Conservation (phyloP, 2,329 filamentous ascomycete genomes). For the Sporothrix sp. region DNA sequence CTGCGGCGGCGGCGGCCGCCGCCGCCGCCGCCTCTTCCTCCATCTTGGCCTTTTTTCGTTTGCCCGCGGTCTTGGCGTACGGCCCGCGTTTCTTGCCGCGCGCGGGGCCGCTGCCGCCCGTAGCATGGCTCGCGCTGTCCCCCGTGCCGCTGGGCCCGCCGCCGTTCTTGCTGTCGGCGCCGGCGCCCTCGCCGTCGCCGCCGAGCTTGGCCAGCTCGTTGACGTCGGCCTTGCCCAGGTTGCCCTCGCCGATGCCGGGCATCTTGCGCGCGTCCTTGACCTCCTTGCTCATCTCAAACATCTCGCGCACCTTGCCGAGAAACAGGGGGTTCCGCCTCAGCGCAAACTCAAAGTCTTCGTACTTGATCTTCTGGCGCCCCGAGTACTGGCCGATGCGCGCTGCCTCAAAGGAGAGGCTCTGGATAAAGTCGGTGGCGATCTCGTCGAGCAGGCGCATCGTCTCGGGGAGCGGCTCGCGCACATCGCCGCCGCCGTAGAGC, state of each 20-base stretch:
- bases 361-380: slow-evolving; percentile 91
- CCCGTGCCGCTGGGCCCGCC: slow-evolving; percentile 18
- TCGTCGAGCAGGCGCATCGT: slow-evolving; percentile 86
- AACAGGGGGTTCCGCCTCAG: slow-evolving; percentile 77
- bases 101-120: background rate
- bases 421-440: slow-evolving; percentile 93
- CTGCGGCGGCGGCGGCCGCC: background rate
- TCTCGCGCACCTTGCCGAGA: slow-evolving; percentile 79
- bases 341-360: slow-evolving; percentile 95
- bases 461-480: slow-evolving; percentile 65
- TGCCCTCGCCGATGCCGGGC: slow-evolving; percentile 55
- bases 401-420: slow-evolving; percentile 84
- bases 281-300: slow-evolving; percentile 78
- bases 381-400: slow-evolving; percentile 77
- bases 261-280: slow-evolving; percentile 75
- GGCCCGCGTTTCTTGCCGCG: slow-evolving; percentile 5
- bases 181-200: slow-evolving; percentile 11
- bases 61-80: background rate
- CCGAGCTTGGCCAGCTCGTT: slow-evolving; percentile 20
- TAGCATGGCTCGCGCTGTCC: slow-evolving; percentile 15
- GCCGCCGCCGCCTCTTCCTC: background rate
- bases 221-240: slow-evolving; percentile 21
- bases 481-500: slow-evolving; percentile 73
- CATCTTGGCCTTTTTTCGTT: slow-evolving; percentile 11
- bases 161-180: slow-evolving; percentile 3